Evolutionary conservation across 1,139 yeast genomes (phyloP).

Genomic region (Pneumocystis oryctolagi): DNA sequence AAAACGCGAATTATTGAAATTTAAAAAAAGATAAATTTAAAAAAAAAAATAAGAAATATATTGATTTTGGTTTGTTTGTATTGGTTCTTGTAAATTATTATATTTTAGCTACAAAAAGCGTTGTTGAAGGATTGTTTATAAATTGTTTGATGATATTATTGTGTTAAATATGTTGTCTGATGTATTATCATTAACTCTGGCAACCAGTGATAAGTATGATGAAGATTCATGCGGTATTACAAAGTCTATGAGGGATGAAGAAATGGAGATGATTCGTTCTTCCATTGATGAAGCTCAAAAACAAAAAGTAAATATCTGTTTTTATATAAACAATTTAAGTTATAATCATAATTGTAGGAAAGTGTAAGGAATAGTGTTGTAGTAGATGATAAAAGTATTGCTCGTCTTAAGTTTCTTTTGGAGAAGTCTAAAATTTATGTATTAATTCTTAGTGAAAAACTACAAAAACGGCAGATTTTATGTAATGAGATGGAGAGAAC

Average conservation of each 20-base stretch:
- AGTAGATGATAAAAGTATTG: not conserved
- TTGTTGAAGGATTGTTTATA: not conserved
- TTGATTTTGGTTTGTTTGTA: not conserved
- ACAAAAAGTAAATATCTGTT: not conserved
- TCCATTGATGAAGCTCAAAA: not conserved
- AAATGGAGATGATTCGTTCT: not conserved
- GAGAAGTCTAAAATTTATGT: conserved; percentile 76
- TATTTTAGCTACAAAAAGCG: not conserved
- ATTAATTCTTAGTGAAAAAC: conserved; percentile 62
- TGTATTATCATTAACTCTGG: not conserved
- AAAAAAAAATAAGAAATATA: not conserved
- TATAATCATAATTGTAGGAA: not conserved
- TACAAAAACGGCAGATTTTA: conserved; percentile 34
- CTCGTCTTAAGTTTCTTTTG: conserved; percentile 51
- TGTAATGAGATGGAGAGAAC: conserved; percentile 24
- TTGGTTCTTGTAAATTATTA: not conserved
- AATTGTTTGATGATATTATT: not conserved
- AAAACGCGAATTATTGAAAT: not conserved
- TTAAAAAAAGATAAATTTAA: not conserved
- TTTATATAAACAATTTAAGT: not conserved
- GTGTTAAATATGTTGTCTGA: not conserved
- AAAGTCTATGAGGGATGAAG: not conserved
- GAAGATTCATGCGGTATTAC: not conserved
- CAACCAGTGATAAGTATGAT: not conserved
- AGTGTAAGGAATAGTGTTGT: not conserved